Evolutionary conservation across 306 rosid genomes (phyloP).

Genomic region (Geum urbanum): DNA sequence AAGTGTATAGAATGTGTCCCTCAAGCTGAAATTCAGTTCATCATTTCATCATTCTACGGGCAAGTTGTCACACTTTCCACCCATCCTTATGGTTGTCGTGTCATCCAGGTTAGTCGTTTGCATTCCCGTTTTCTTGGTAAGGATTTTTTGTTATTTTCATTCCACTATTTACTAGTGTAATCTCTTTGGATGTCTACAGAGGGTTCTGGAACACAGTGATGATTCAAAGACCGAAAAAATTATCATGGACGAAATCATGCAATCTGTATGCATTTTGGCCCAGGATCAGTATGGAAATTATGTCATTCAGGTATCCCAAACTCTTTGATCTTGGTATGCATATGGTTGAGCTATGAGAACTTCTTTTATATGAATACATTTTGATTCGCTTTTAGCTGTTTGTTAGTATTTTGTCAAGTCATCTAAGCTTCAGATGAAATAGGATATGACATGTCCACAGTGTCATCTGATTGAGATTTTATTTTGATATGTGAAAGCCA

Average conservation of each 20-base stretch:
- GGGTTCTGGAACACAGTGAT: constrained; percentile 90
- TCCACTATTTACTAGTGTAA: constrained; percentile 21
- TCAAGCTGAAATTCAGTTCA: constrained; percentile 81
- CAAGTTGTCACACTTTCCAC: constrained; percentile 90
- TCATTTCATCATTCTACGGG: constrained; percentile 83
- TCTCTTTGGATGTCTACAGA: constrained; percentile 53
- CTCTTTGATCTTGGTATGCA: background rate
- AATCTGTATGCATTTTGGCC: constrained; percentile 74
- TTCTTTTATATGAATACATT: background rate
- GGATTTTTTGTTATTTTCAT: constrained; percentile 1
- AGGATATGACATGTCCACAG: background rate
- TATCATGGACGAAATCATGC: constrained; percentile 96
- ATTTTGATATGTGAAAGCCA: background rate
- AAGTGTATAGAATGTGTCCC: constrained; percentile 90
- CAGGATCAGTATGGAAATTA: constrained; percentile 98
- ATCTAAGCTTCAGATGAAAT: background rate
- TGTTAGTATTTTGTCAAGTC: background rate
- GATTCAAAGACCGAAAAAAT: constrained; percentile 66
- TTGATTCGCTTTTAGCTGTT: background rate
- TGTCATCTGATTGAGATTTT: background rate
- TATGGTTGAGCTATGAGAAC: background rate
- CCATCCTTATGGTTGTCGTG: constrained; percentile 98
- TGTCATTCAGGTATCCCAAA: constrained; percentile 75
- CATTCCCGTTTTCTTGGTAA: constrained; percentile 8
- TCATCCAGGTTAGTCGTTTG: constrained; percentile 71